Evolutionary conservation across 371 early-diverging fungal species (phyloP).

Genomic region (Mortierella sp.): DNA sequence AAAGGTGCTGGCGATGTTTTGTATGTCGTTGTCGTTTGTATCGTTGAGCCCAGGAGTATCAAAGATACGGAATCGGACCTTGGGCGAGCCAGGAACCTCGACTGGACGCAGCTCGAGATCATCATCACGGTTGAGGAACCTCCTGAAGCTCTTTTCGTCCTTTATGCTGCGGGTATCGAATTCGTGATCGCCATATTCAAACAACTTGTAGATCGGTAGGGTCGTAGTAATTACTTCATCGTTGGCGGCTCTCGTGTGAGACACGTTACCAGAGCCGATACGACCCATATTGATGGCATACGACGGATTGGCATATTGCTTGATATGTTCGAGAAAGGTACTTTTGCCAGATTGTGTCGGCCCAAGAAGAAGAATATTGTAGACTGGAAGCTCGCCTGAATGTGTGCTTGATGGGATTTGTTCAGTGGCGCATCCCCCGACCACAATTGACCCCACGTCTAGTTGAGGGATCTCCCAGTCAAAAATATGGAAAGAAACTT

Average conservation of each 20-base stretch:
- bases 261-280: neutral
- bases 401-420: no score
- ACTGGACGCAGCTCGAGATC: slow-evolving; percentile 1
- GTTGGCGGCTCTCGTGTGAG: neutral
- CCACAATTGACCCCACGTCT: no score
- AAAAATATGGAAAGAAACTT: no score
- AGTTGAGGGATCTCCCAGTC: no score
- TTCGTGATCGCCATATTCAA: neutral
- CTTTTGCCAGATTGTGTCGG: slow-evolving; percentile 21
- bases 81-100: neutral
- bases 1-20: slow-evolving; percentile 5
- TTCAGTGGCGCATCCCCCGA: no score
- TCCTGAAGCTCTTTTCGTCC: neutral
- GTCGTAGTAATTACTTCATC: neutral
- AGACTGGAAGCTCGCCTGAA: neutral
- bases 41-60: slow-evolving; percentile 13
- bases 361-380: slow-evolving; percentile 19
- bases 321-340: slow-evolving; percentile 7
- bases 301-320: slow-evolving; percentile 10
- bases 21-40: slow-evolving; percentile 1
- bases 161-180: neutral
- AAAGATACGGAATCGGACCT: neutral
- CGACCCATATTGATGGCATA: neutral
- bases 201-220: neutral
- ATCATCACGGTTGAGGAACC: neutral